Base-by-base conservation (phyloP, 2,329 filamentous ascomycete species). In the Saccharata proteae region DNA sequence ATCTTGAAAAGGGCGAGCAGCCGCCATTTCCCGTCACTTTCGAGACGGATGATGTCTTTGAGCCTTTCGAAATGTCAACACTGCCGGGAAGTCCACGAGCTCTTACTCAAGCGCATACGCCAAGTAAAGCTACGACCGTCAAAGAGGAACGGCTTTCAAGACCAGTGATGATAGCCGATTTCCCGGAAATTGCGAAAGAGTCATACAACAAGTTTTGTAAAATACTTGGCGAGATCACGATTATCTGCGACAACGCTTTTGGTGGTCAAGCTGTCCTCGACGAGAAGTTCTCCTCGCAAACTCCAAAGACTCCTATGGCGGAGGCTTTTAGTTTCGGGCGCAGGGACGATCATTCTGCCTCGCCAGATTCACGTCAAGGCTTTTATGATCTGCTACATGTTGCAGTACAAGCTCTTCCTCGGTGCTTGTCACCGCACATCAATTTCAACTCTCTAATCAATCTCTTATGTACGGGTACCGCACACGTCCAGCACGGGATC, bases 351-450 rank as follows among this genome's bases (percentile, higher is more conserved):
- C 64, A 90, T 38, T 66, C 74, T 35, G 77, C 61, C 39, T 69
- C 74, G 0, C 64, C 75, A 1, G 90, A 98, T 42, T 79, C 92
- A 46, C 88, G 88, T 45, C 85, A 94, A 52, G 80, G 82, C 0
- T 98, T 93, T 51, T 98, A 96, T 48, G 90, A 96, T 49, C 69
- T 98, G 14, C 67, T 98, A 3, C 85, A 94, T 55, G 86, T 96
- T 36, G 88, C 90, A 5, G 85, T 98, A 0, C 88, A 96, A 56
- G 88, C 90, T 4, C 63, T 98, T 11, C 90, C 92, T 27, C 77
- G 90, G n/a, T 98, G 90, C 49, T 63, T 96, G 14, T 92, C 88
- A 2, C 73, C 80, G 23, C 80, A 92, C 38, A 90, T 94, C 34
- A 83, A 86, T 0, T 88, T 96, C 55, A 93, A 92, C 48, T 80